These are phyloP conservation scores for Sesbania bispinosa DNA, from an alignment of 306 rosid species.

Conservation along the genomic window DNA sequence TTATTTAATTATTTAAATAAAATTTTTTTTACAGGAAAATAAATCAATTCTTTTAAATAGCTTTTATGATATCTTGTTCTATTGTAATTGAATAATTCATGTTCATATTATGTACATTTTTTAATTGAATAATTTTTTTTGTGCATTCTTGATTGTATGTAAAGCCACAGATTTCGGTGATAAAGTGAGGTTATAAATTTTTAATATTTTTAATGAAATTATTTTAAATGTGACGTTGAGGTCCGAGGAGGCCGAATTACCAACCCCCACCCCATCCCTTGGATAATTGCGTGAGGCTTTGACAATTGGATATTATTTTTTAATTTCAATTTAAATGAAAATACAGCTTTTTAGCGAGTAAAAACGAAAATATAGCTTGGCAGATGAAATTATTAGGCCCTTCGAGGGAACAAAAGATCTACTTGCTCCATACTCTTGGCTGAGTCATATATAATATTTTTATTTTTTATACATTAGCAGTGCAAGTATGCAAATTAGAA, in stretches of 20 bases:
- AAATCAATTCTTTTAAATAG: too few relatives aligned
- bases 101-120: too few relatives aligned
- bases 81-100: too few relatives aligned
- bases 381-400: not conserved
- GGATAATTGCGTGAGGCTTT: not conserved
- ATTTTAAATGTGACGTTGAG: not conserved
- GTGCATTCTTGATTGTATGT: too few relatives aligned
- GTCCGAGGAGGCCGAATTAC: not conserved
- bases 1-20: too few relatives aligned
- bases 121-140: too few relatives aligned
- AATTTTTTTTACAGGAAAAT: too few relatives aligned
- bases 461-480: not conserved
- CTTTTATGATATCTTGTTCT: too few relatives aligned
- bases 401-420: too few relatives aligned
- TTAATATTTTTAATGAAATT: not conserved
- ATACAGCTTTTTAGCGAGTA: too few relatives aligned
- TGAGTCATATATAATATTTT: too few relatives aligned
- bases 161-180: not conserved
- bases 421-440: too few relatives aligned
- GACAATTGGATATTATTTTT: not conserved
- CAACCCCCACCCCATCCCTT: not conserved
- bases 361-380: not conserved
- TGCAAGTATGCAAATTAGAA: not conserved
- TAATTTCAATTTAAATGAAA: not conserved
- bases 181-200: not conserved